Evolutionary conservation across 2,329 filamentous ascomycete genomes (phyloP), one percentile per base, ranked within the genome.

Genomic region (Fusarium setosum): DNA sequence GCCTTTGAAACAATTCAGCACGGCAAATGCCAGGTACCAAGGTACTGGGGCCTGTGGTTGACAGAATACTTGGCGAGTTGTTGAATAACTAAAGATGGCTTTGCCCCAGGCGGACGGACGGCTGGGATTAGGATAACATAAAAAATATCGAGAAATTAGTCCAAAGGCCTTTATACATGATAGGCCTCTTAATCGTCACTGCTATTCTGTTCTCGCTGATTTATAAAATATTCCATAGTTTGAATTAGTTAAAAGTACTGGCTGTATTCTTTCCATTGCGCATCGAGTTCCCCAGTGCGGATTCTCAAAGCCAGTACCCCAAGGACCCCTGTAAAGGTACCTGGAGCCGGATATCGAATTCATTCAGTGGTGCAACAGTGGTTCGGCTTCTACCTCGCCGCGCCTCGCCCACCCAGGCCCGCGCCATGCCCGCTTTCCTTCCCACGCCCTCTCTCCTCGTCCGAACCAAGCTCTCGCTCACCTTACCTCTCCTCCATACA

Each of bases 401-500:
- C 37, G 54, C 54, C 50, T 57, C 45, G 35, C 42, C 44, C 52
- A 31, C 52, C 23, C 41, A 34, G 45, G 59, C 53, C 29, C 29
- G 44, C 42, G 26, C 42, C 65, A 45, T 65, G 61, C 61, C 65
- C 65, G 65, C 65, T 61, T 68, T 67, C 64, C 64, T 56, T 52
- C 61, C 34, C 58, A 68, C 65, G 65, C 42, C 29, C 42, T 29
- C 50, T 65, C 59, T 44, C 63, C 40, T 69, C 45, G 57, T 60
- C 59, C 56, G 41, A 59, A 62, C 52, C 67, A 62, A 71, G 68
- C 68, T 74, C 67, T 72, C 72, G 69, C 73, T 64, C 60, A 72
- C 69, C 72, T 77, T 74, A 65, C 61, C 61, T 68, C 61, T 47
- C 48, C 38, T 57, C 53, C 56, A 67, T 61, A 50, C 61, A 50